Base-by-base conservation (phyloP, 108 stramenopile genomes). In the Pseudonitzschia multiseries region DNA sequence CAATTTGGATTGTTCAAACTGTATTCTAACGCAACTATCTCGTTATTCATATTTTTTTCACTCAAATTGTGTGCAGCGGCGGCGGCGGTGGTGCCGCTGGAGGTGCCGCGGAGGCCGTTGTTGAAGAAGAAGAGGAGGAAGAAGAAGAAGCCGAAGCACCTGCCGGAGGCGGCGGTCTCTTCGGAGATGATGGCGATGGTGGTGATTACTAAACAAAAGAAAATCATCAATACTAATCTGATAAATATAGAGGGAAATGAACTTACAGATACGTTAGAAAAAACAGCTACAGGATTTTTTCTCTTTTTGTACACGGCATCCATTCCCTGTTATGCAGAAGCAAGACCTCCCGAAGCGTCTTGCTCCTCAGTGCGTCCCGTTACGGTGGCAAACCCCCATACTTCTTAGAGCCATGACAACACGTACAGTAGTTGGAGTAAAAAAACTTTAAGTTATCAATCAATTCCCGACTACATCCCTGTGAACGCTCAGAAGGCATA, bases 151-250 rank as follows among this genome's bases (percentile, higher is more conserved):
- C 81, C 72, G 75, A 74, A 10, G 80, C 80, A 53, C 57, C 87
- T 74, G 84, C 80, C 42, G 89, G 87, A 59, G 91, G 85, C 56
- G 86, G 90, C 78, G 88, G 89, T 79, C 86, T 93, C 88, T 93
- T 93, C 71, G 90, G 90, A 61, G 76, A 43, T 57, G 76, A 60
- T 14, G 70, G 64, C 20, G 72, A 42, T 64, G 73, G 67, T 42
- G 74, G 67, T 66, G 74, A 76, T 51, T 80, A 76, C 44, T 79
- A 78, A 53, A 41, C n/a, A 42, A 46, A 57, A 40, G 41, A 62
- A 62, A 42, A 62, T 5, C 14, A 40, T 59, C 4, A 40, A 33
- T 33, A 42, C 36, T 56, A 26, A 22, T 26, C 26, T 26, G 5
- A 24, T 56, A 56, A 10, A 8, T 18, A 48, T 48, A 48, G 46